Evolutionary conservation across 345 rosid species (phyloP), one percentile per base, ranked within the genome.

Genomic region (Camelina sativa): DNA sequence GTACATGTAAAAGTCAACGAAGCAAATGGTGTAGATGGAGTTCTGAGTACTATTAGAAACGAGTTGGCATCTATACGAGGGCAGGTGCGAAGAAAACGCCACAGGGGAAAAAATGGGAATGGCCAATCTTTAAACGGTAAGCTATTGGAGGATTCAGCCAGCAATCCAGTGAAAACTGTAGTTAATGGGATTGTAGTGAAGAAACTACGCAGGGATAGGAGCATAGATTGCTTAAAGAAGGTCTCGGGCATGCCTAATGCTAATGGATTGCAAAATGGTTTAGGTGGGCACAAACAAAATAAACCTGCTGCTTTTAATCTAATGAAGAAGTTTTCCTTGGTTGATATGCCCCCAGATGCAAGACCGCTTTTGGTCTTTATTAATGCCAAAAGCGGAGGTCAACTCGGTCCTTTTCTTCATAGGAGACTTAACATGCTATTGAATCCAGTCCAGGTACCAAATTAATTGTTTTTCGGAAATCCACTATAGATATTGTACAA

Each of bases 301-400:
- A 83, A 79, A 72, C 69, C 71, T 71, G 55, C 53, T 13, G 62
- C 52, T 60, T 47, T 41, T 56, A 69, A 60, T 62, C 77, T 67
- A 60, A 77, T 53, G 56, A 87, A 80, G 73, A 87, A 72, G 66
- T 81, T 73, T 69, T 30, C 41, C 37, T 73, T 87, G 72, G 83
- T 81, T 60, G 89, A 91, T 74, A 76, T 86, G 66, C 87, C 90
- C 48, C 75, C 82, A 11, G 89, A 85, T 75, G 86, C 86, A 34
- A 85, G 92, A 74, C 97, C 97, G 13, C 84, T 91, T 58, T 76
- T 91, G 72, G 97, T 91, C 68, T 88, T 91, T 53, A 86, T 91
- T 56, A 91, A 91, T 81, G 85, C 88, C 73, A 91, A 87, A 80
- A 91, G 97, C 23, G 97, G 97, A 59, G 97, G 90, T 60, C 93